These are phyloP conservation scores for Botrytis hyacinthi DNA, from an alignment of 2,329 filamentous ascomycete genomes.

Conservation along the genomic window DNA sequence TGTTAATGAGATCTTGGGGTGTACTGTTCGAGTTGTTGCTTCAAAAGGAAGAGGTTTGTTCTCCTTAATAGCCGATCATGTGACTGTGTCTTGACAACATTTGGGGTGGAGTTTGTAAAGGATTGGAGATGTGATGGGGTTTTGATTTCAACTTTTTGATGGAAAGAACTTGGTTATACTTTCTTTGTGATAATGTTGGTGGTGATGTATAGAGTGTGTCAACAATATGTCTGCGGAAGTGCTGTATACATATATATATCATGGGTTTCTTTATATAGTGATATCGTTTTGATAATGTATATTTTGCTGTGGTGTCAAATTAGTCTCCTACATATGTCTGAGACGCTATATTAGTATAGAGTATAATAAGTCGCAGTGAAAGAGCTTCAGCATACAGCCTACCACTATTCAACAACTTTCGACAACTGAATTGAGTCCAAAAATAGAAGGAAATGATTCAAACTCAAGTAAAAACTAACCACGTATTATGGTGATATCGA, in stretches of 20 bases:
- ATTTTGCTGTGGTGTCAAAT: background rate
- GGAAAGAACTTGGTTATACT: too few relatives aligned
- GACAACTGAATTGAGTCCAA: too few relatives aligned
- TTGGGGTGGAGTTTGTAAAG: background rate
- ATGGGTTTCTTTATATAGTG: background rate
- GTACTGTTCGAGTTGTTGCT: background rate
- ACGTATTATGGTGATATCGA: too few relatives aligned
- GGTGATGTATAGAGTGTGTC: background rate
- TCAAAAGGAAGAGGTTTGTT: background rate
- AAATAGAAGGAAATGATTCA: too few relatives aligned
- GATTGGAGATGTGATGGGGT: background rate
- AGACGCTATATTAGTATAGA: background rate
- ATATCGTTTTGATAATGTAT: rapidly evolving
- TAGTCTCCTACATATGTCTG: background rate
- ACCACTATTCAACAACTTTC: background rate
- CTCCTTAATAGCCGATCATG: conserved; percentile 12
- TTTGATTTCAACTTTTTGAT: background rate
- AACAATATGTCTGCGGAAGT: background rate
- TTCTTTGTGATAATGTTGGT: too few relatives aligned
- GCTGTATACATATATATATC: background rate
- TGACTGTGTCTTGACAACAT: background rate
- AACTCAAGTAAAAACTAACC: too few relatives aligned
- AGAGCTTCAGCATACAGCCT: rapidly evolving
- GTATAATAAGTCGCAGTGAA: rapidly evolving
- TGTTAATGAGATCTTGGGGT: background rate